These are phyloP conservation scores for Lodderomyces margitis DNA, from an alignment of 1,139 yeast genomes.

Conservation along the genomic window DNA sequence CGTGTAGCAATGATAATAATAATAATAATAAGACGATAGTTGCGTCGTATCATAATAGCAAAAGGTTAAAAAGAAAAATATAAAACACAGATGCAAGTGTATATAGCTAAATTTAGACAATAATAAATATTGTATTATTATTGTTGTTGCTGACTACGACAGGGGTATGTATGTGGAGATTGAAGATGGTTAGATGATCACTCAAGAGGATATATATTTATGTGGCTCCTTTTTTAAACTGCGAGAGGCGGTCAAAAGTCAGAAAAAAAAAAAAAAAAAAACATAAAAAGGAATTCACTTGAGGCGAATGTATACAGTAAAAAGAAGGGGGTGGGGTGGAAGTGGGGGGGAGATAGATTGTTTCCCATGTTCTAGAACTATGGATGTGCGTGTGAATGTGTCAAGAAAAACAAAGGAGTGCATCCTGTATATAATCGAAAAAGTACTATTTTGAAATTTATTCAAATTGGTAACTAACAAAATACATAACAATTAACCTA, in stretches of 20 bases:
- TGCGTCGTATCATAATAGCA: too few species aligned
- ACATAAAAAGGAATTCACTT: too few species aligned
- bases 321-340: background rate
- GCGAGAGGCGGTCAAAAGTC: background rate
- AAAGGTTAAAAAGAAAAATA: too few species aligned
- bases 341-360: too few species aligned
- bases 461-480: background rate
- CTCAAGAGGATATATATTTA: too few species aligned
- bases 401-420: background rate
- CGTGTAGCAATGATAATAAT: too few species aligned
- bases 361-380: background rate
- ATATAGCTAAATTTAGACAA: background rate
- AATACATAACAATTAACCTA: too few species aligned
- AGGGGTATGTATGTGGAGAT: background rate
- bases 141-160: conserved; percentile 1
- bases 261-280: too few species aligned
- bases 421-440: too few species aligned
- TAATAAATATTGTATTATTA: background rate
- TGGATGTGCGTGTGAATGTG: background rate
- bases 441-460: conserved; percentile 2
- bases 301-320: background rate
- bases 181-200: too few species aligned
- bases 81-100: background rate
- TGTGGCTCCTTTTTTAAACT: background rate
- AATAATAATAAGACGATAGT: too few species aligned